Conservation (phyloP, 768 basidiomycete species). For the Megacollybia marginata region DNA sequence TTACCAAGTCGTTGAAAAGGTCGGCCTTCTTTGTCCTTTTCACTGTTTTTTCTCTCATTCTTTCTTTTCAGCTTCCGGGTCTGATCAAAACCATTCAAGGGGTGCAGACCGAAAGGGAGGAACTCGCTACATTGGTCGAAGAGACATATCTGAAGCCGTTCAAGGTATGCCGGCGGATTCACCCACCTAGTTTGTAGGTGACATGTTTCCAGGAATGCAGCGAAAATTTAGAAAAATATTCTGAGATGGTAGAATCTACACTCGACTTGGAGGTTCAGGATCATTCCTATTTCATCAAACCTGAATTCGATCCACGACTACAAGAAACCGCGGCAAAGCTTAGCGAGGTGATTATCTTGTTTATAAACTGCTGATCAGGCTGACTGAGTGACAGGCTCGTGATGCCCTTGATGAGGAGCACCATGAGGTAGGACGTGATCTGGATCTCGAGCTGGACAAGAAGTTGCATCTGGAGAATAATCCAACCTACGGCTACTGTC, state of each 20-base stretch:
- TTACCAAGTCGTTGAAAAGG: conserved; percentile 83
- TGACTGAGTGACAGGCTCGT: conserved; percentile 36
- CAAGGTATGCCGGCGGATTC: conserved; percentile 31
- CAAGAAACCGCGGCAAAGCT: conserved; percentile 63
- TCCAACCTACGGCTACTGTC: conserved; percentile 83
- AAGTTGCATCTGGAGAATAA: conserved; percentile 95
- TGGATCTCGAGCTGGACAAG: conserved; percentile 83
- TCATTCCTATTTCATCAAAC: conserved; percentile 87
- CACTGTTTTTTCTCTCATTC: neutral
- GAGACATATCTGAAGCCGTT: conserved; percentile 61
- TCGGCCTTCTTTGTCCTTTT: neutral
- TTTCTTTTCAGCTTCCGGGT: conserved; percentile 53
- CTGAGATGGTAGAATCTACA: conserved; percentile 94
- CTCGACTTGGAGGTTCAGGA: conserved; percentile 82
- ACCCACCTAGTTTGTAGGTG: neutral
- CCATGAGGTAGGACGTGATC: conserved; percentile 52
- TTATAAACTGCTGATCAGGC: neutral
- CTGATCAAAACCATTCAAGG: conserved; percentile 59
- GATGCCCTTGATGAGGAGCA: conserved; percentile 85
- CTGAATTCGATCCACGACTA: conserved; percentile 79
- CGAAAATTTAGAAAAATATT: conserved; percentile 63
- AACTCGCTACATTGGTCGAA: conserved; percentile 46
- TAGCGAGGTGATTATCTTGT: conserved; percentile 29
- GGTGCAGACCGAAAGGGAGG: conserved; percentile 35
- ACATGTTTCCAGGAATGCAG: conserved; percentile 50